phyloP scores from a whole-genome alignment of 2,329 filamentous ascomycete genomes.

The Pestalotiopsis sp. region DNA sequence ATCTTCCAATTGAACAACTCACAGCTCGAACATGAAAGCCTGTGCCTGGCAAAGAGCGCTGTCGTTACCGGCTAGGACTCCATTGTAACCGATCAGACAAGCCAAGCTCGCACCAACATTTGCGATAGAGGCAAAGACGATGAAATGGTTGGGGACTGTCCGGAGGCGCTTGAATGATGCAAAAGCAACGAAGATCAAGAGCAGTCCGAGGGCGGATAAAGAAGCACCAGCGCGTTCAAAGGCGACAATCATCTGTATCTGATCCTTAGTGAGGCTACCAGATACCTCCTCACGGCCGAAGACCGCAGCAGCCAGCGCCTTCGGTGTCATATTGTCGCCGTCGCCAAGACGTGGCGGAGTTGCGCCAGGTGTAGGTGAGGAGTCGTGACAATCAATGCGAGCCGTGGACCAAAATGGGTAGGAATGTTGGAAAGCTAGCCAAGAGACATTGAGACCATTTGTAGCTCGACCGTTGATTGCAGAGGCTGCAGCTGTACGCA shows the following conservation, averaged over 20 bases:
- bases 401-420: background rate
- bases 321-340: background rate
- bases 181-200: constrained; percentile 57
- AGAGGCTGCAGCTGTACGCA: background rate
- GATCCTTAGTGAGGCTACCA: constrained; percentile 22
- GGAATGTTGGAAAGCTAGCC: background rate
- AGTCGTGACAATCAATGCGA: background rate
- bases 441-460: background rate
- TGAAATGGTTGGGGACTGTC: constrained; percentile 64
- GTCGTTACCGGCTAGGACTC: constrained; percentile 55
- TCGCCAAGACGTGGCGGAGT: background rate
- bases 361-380: background rate
- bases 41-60: constrained; percentile 65
- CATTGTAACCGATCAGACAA: constrained; percentile 72
- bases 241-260: constrained; percentile 46
- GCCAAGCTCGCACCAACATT: constrained; percentile 65
- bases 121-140: constrained; percentile 62
- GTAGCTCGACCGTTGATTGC: background rate
- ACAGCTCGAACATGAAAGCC: constrained; percentile 69
- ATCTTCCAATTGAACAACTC: constrained; percentile 36
- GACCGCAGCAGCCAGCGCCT: background rate
- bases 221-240: constrained; percentile 58
- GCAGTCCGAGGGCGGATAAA: constrained; percentile 53
- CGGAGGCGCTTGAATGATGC: constrained; percentile 53
- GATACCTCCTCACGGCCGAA: background rate